Percentiles rank a stretch among this genome's conserved stretches.
phyloP scores from a whole-genome alignment of 495 filamentous ascomycete genomes.

The Evernia prunastri region DNA sequence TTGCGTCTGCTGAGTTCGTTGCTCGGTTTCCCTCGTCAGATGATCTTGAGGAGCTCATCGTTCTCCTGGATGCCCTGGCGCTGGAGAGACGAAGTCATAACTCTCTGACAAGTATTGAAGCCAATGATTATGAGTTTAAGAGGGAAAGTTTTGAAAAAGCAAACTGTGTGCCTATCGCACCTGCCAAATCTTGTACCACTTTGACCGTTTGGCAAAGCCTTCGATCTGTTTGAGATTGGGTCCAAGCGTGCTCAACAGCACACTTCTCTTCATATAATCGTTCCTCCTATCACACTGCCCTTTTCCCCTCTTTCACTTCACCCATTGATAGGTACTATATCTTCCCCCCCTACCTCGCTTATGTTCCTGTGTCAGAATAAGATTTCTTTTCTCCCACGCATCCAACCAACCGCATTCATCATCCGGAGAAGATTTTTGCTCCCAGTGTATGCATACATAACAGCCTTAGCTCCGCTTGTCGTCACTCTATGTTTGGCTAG shows the following conservation, averaged over 20 bases:
- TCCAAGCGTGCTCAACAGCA: background rate
- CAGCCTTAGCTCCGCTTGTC: conserved; percentile 27
- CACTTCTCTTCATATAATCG: background rate
- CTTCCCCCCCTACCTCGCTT: background rate
- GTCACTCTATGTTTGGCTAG: conserved; percentile 34
- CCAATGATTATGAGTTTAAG: background rate
- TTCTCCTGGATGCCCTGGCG: background rate
- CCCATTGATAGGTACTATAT: background rate
- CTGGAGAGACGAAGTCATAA: background rate
- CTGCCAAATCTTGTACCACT: background rate
- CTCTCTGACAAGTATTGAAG: no score
- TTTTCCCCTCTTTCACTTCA: background rate
- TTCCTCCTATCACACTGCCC: background rate
- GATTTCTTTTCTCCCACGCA: background rate
- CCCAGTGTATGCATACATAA: conserved; percentile 27
- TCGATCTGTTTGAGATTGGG: background rate
- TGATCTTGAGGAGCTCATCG: background rate
- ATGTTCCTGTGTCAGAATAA: background rate
- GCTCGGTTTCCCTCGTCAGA: background rate
- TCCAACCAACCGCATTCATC: background rate
- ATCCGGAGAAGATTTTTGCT: conserved; percentile 10
- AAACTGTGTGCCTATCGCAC: background rate
- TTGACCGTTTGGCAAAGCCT: background rate
- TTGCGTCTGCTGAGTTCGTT: background rate
- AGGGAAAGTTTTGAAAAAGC: background rate